phyloP scores from a whole-genome alignment of 106 monocot species.

The Dendrobium chrysotoxum region DNA sequence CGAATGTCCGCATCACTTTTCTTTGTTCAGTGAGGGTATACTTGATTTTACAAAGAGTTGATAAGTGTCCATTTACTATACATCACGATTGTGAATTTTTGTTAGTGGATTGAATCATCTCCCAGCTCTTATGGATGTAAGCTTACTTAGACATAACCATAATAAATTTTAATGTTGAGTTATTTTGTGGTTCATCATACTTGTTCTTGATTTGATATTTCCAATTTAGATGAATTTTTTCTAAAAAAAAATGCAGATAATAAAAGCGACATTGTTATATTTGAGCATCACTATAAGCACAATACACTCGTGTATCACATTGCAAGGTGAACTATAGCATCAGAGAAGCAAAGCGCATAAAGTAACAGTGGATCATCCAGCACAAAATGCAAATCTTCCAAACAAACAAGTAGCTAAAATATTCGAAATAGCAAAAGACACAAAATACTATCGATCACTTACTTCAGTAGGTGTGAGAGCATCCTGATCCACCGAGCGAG shows the following conservation, averaged over 20 bases:
- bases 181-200: background rate
- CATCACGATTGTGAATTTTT: background rate
- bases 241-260: background rate
- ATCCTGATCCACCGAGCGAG: conserved; percentile 97
- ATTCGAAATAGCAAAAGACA: background rate
- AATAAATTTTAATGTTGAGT: no score
- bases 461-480: conserved; percentile 93
- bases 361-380: background rate
- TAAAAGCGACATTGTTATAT: background rate
- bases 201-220: background rate
- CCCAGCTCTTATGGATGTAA: background rate
- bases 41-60: background rate
- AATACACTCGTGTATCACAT: background rate
- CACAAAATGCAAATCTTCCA: background rate
- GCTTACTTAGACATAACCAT: background rate
- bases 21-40: background rate
- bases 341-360: background rate
- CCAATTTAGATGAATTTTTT: background rate
- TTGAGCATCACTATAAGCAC: background rate
- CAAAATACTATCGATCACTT: background rate
- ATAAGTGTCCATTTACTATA: background rate
- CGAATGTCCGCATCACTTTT: no score
- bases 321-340: background rate
- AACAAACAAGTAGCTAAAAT: background rate
- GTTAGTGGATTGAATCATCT: background rate